A percentile compares a stretch with the other conserved stretches of the same genome.
Evolutionary conservation across 306 rosid species (phyloP).

Genomic region (Corylus heterophylla): DNA sequence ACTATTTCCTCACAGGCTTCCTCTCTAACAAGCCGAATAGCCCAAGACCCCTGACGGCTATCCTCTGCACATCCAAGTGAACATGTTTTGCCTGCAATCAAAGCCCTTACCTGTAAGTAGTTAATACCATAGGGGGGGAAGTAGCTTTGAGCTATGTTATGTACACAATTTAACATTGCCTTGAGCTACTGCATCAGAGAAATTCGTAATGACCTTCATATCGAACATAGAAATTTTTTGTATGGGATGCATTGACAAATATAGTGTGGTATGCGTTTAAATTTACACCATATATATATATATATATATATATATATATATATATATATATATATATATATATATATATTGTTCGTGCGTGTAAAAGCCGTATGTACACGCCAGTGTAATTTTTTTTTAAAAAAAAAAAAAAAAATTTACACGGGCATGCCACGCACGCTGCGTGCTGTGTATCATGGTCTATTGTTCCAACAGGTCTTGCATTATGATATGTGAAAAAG

Average conservation of each 20-base stretch:
- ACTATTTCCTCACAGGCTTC: slow-evolving; percentile 70
- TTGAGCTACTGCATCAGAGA: too few species aligned
- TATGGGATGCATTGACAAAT: neutral
- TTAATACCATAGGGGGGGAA: slow-evolving; percentile 1
- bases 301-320: too few species aligned
- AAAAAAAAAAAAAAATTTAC: too few species aligned
- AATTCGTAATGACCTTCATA: too few species aligned
- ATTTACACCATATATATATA: neutral
- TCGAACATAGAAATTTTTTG: too few species aligned
- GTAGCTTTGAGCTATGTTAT: neutral
- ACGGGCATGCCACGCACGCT: too few species aligned
- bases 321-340: too few species aligned
- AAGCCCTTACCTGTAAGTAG: slow-evolving; percentile 19
- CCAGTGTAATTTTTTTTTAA: too few species aligned
- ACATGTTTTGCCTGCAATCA: slow-evolving; percentile 83
- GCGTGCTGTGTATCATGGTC: too few species aligned
- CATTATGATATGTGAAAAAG: neutral
- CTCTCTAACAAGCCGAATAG: slow-evolving; percentile 89
- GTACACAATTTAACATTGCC: neutral
- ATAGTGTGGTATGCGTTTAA: neutral
- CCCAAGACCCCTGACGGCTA: slow-evolving; percentile 84
- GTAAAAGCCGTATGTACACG: too few species aligned
- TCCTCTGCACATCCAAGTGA: slow-evolving; percentile 86
- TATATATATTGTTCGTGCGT: too few species aligned
- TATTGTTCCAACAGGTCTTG: neutral